Conservation (phyloP, 2,329 filamentous ascomycete species). For the Emydomyces testavorans region DNA sequence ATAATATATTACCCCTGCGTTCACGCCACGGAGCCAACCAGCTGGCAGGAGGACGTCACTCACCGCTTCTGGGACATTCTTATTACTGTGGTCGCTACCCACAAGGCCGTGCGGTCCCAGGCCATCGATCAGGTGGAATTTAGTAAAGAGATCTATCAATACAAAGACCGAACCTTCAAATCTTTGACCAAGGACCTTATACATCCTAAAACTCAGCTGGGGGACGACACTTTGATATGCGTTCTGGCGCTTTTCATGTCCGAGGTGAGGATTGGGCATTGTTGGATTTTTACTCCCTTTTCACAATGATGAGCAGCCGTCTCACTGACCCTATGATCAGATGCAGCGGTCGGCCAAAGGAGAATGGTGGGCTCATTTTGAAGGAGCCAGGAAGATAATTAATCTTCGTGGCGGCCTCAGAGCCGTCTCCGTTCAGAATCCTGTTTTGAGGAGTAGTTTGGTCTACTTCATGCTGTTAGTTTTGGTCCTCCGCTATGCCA, state of each 20-base stretch:
- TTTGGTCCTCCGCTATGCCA: neutral
- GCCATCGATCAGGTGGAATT: constrained; percentile 9
- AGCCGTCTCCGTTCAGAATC: constrained; percentile 9
- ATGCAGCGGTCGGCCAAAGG: constrained; percentile 14
- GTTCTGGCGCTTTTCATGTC: constrained; percentile 15
- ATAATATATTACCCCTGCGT: constrained; percentile 11
- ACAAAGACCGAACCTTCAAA: constrained; percentile 13
- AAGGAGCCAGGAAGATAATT: constrained; percentile 18
- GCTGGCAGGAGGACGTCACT: constrained; percentile 14
- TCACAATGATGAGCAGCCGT: neutral
- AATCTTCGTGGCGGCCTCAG: constrained; percentile 17
- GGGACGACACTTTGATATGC: constrained; percentile 14
- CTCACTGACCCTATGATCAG: constrained; percentile 8
- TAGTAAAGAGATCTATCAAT: constrained; percentile 14
- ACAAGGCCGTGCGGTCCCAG: constrained; percentile 14
- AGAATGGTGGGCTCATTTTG: constrained; percentile 17
- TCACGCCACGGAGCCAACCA: constrained; percentile 12
- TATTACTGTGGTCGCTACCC: constrained; percentile 14
- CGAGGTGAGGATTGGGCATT: constrained; percentile 13
- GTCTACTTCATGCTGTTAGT: constrained; percentile 17
- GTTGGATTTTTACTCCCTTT: too few relatives aligned
- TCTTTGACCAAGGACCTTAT: constrained; percentile 8
- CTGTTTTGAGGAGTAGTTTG: constrained; percentile 7
- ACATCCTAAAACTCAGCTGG: constrained; percentile 11
- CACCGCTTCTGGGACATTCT: constrained; percentile 14